A percentile compares a stretch with the other conserved stretches of the same genome.
phyloP scores from a whole-genome alignment of 345 rosid species.

The Diplotaxis tenuifolia region DNA sequence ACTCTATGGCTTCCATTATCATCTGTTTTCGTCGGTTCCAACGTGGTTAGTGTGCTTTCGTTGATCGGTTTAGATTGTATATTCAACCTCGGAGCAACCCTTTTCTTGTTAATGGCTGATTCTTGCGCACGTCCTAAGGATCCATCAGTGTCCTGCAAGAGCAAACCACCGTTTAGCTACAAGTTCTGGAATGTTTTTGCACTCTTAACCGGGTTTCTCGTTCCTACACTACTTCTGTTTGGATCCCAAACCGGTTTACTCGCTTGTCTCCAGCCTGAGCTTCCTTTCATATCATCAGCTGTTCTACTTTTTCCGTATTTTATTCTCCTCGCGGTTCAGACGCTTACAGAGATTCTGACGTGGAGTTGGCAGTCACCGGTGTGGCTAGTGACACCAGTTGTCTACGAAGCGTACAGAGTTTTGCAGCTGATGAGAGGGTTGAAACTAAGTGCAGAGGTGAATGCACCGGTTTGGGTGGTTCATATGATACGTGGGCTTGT shows the following conservation, averaged over 20 bases:
- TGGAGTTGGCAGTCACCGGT: slow-evolving; percentile 96
- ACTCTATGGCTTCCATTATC: slow-evolving; percentile 89
- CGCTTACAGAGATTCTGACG: slow-evolving; percentile 74
- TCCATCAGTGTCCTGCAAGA: slow-evolving; percentile 37
- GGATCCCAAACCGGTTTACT: slow-evolving; percentile 61
- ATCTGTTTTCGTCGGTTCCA: slow-evolving; percentile 79
- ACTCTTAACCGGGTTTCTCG: slow-evolving; percentile 53
- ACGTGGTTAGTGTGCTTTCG: slow-evolving; percentile 78
- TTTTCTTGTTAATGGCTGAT: slow-evolving; percentile 89
- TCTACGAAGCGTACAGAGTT: slow-evolving; percentile 79
- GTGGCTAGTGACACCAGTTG: slow-evolving; percentile 89
- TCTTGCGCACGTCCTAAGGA: slow-evolving; percentile 62
- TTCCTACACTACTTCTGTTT: slow-evolving; percentile 52
- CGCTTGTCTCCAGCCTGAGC: slow-evolving; percentile 64
- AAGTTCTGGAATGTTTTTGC: slow-evolving; percentile 76
- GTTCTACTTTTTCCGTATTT: slow-evolving; percentile 78
- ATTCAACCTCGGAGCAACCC: slow-evolving; percentile 80
- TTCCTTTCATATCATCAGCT: slow-evolving; percentile 58
- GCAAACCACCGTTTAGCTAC: slow-evolving; percentile 79
- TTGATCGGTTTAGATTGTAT: slow-evolving; percentile 85
- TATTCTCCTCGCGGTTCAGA: slow-evolving; percentile 78
- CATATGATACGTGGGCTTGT: slow-evolving; percentile 76
- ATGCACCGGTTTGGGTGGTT: slow-evolving; percentile 80
- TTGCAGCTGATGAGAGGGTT: slow-evolving; percentile 86
- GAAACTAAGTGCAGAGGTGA: slow-evolving; percentile 73